Evolutionary conservation across 192 early-diverging fungal genomes (phyloP), one percentile per base, ranked within the genome.

Genomic region (Ambispora gerdemannii): DNA sequence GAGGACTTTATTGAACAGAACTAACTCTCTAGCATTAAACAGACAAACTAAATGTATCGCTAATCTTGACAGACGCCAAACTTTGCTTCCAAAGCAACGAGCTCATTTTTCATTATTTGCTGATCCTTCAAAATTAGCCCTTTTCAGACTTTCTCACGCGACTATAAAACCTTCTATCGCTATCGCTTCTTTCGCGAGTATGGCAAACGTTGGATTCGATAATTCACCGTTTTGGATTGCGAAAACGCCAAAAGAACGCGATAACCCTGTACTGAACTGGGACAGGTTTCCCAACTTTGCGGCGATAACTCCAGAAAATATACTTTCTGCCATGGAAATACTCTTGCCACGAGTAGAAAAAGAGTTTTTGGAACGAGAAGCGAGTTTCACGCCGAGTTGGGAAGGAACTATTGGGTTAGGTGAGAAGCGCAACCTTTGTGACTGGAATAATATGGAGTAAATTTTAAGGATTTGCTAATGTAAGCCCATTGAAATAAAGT

Each of bases 381-480:
- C 70, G 24, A 50, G 67, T 10, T 81, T 87, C 50, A 68, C 72
- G 11, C 83, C 85, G 0, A 85, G 78, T 0, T 87, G 82, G 79
- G 82, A 80, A 33, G 82, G 83, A 15, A 81, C 83, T 17, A 80
- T 85, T 78, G 81, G 79, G 15, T 65, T 74, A 60, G 77, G 82
- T 81, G 73, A 65, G 77, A 72, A 13, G 13, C 28, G 1, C 17
- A 30, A 22, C 31, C n/a, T 34, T 35, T 13, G 3, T 22, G 22
- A 35, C 25, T 30, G 28, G n/a, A n/a, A n/a, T n/a, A n/a, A n/a
- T n/a, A n/a, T n/a, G n/a, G n/a, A n/a, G n/a, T n/a, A n/a, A n/a
- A n/a, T n/a, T n/a, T n/a, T n/a, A n/a, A n/a, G n/a, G n/a, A n/a
- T n/a, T n/a, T n/a, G n/a, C n/a, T n/a, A n/a, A n/a, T n/a, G n/a